Conservation (phyloP, 306 rosid genomes). For the Vachellia collinsii region DNA sequence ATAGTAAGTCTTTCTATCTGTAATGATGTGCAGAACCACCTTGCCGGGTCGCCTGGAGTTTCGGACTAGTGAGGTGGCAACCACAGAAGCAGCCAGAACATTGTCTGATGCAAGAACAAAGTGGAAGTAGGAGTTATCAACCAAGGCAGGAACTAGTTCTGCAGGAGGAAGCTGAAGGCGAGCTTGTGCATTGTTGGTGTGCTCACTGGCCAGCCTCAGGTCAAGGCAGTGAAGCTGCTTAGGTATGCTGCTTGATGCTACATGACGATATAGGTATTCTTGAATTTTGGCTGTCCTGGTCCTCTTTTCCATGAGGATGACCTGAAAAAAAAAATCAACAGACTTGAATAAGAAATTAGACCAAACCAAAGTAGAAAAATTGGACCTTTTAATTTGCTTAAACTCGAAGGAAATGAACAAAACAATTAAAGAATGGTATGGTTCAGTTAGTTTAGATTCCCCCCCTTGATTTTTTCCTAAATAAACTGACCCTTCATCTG, state of each 20-base stretch:
- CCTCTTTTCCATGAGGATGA: conserved; percentile 73
- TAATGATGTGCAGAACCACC: conserved; percentile 85
- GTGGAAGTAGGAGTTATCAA: conserved; percentile 84
- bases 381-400: background rate
- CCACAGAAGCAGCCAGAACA: conserved; percentile 88
- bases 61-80: conserved; percentile 81
- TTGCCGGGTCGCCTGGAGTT: conserved; percentile 66
- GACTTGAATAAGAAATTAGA: background rate
- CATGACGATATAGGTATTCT: conserved; percentile 92
- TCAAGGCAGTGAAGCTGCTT: conserved; percentile 96
- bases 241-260: conserved; percentile 99
- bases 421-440: background rate
- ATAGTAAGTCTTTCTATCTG: conserved; percentile 87
- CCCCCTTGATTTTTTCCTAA: too few species aligned
- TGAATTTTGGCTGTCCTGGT: conserved; percentile 89
- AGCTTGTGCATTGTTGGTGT: conserved; percentile 90
- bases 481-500: background rate
- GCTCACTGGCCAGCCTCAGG: conserved; percentile 84
- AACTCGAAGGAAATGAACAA: background rate
- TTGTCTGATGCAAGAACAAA: conserved; percentile 96
- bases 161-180: conserved; percentile 96
- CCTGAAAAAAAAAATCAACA: conserved; percentile 40
- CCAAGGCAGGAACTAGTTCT: conserved; percentile 91
- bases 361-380: background rate
- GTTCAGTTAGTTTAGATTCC: background rate